phyloP scores from a whole-genome alignment of 352 stramenopile genomes.

The Blastocystis hominis region DNA sequence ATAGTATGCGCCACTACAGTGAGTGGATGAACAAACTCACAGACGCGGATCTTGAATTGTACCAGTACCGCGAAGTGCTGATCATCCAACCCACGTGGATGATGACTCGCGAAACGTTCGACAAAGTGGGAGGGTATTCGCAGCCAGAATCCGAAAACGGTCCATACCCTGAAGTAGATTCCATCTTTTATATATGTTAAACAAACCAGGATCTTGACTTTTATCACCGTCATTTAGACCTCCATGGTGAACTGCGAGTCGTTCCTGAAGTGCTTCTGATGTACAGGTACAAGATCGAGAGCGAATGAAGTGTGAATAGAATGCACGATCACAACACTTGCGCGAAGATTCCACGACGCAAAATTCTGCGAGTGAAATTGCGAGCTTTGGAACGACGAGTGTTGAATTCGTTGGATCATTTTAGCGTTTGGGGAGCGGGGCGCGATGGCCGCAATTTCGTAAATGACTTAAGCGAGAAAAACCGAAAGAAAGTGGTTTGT shows the following conservation, averaged over 20 bases:
- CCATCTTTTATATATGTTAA: too few relatives aligned
- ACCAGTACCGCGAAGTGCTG: constrained; percentile 60
- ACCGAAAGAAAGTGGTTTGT: constrained; percentile 42
- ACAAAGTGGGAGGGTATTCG: constrained; percentile 55
- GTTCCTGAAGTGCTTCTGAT: constrained; percentile 53
- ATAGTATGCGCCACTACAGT: constrained; percentile 59
- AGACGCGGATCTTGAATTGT: constrained; percentile 48
- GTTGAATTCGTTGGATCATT: not conserved
- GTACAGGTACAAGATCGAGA: constrained; percentile 41
- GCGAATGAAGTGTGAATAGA: not conserved
- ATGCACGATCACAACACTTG: constrained; percentile 49
- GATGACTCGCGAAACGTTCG: constrained; percentile 44
- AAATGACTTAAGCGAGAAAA: constrained; percentile 39
- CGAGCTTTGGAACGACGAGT: constrained; percentile 45
- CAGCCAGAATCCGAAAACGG: not conserved
- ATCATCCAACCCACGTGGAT: constrained; percentile 62
- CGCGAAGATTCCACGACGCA: constrained; percentile 25
- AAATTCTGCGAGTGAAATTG: constrained; percentile 55
- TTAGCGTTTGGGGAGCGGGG: constrained; percentile 52
- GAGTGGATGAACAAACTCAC: constrained; percentile 59
- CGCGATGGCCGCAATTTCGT: constrained; percentile 56
- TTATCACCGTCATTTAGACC: constrained; percentile 57
- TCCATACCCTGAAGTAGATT: constrained; percentile 19
- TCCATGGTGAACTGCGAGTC: constrained; percentile 2
- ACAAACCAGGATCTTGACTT: constrained; percentile 50